Conservation (phyloP, 345 rosid species). For the Gossypium herbaceum region DNA sequence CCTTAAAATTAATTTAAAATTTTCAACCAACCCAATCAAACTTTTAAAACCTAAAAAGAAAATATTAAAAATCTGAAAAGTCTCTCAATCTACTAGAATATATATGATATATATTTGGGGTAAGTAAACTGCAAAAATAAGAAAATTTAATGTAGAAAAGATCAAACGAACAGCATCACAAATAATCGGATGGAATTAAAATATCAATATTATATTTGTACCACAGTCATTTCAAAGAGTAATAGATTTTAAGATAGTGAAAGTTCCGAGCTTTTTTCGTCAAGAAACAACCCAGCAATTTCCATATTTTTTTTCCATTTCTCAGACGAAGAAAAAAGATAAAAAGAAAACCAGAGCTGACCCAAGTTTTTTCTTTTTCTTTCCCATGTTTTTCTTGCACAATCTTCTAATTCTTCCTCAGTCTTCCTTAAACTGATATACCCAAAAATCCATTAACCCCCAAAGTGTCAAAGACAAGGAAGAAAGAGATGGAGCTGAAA, state of each 20-base stretch:
- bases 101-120: background rate
- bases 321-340: background rate
- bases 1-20: too few relatives aligned
- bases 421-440: background rate
- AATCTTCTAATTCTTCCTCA: background rate
- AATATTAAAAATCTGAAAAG: too few relatives aligned
- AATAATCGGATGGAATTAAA: background rate
- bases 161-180: background rate
- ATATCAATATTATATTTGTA: background rate
- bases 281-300: background rate
- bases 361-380: background rate
- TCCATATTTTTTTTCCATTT: background rate
- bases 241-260: background rate
- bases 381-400: background rate
- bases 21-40: too few relatives aligned
- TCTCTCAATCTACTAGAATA: too few relatives aligned
- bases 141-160: background rate
- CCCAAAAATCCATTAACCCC: background rate
- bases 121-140: background rate
- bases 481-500: slow-evolving; percentile 22
- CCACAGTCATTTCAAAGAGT: background rate
- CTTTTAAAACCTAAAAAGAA: too few relatives aligned
- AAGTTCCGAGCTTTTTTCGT: background rate
- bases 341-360: background rate
- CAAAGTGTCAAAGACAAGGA: background rate